A percentile compares a stretch with the other conserved stretches of the same genome.
Evolutionary conservation across 2,329 filamentous ascomycete species (phyloP).

Genomic region (Epichloe gansuensis): DNA sequence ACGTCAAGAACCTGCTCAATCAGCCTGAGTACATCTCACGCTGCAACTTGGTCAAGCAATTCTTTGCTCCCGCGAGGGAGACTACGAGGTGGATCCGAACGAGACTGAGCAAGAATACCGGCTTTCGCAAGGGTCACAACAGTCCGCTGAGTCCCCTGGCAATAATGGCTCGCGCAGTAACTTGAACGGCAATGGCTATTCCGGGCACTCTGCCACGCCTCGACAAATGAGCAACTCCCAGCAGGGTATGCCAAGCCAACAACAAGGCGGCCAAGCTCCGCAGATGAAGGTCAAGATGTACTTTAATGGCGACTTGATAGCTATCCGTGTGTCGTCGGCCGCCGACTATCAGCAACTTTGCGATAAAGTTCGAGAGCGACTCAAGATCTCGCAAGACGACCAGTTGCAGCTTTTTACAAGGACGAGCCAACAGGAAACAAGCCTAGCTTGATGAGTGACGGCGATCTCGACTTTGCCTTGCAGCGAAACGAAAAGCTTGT

Average conservation of each 20-base stretch:
- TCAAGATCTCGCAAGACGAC: conserved; percentile 59
- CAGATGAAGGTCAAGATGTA: conserved; percentile 91
- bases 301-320: conserved; percentile 83
- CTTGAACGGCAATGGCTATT: conserved; percentile 44
- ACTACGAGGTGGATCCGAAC: conserved; percentile 80
- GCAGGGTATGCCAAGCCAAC: conserved; percentile 9
- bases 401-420: conserved; percentile 69
- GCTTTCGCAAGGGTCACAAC: conserved; percentile 57
- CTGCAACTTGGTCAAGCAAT: conserved; percentile 73
- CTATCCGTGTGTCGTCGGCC: conserved; percentile 75
- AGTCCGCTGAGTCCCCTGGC: conserved; percentile 52
- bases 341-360: conserved; percentile 68
- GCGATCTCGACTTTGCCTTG: conserved; percentile 70
- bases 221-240: conserved; percentile 32
- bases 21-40: conserved; percentile 77
- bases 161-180: conserved; percentile 51
- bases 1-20: conserved; percentile 80
- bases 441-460: conserved; percentile 63
- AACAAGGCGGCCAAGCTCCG: conserved; percentile 25
- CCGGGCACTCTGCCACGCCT: conserved; percentile 40
- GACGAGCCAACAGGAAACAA: conserved; percentile 70
- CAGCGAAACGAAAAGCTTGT: conserved; percentile 80
- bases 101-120: conserved; percentile 66
- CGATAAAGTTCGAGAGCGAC: conserved; percentile 72
- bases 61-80: conserved; percentile 86